Conservation (phyloP, 768 basidiomycete genomes). For the Lactarius sp. region DNA sequence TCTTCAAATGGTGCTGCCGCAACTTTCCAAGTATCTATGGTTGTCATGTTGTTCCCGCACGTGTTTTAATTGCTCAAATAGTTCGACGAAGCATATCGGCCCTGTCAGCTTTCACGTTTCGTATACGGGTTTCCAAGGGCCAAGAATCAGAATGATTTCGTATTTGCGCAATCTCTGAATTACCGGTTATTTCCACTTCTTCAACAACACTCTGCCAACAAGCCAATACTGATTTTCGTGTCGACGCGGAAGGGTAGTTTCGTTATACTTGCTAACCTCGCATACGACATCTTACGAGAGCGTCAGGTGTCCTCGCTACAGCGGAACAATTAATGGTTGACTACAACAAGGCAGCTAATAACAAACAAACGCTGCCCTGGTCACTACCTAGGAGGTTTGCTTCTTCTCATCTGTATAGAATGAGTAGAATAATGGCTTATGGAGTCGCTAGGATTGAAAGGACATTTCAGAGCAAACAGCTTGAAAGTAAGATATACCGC, state of each 20-base stretch:
- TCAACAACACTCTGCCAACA: slow-evolving; percentile 65
- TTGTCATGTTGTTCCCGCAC: not conserved
- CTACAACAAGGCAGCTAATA: slow-evolving; percentile 52
- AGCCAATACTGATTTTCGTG: slow-evolving; percentile 86
- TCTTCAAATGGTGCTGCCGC: slow-evolving; percentile 44
- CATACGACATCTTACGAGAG: slow-evolving; percentile 20
- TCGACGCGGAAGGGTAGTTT: slow-evolving; percentile 78
- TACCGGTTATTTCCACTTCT: slow-evolving; percentile 67
- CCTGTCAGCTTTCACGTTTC: slow-evolving; percentile 69
- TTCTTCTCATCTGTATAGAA: not conserved
- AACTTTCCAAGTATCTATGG: slow-evolving; percentile 59
- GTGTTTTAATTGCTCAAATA: slow-evolving; percentile 30
- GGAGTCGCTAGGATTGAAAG: slow-evolving; percentile 44
- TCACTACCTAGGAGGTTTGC: slow-evolving; percentile 49
- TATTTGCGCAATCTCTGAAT: slow-evolving; percentile 67
- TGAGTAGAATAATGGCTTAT: not conserved
- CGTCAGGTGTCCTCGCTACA: slow-evolving; percentile 44
- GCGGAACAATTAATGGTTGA: slow-evolving; percentile 76
- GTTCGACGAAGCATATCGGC: slow-evolving; percentile 93
- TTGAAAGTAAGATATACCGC: slow-evolving; percentile 45
- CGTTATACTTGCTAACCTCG: not conserved
- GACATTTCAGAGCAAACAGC: slow-evolving; percentile 60
- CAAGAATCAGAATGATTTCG: slow-evolving; percentile 71
- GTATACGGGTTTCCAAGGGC: slow-evolving; percentile 67
- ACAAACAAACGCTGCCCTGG: slow-evolving; percentile 62